These are phyloP conservation scores for Ceriops zippeliana DNA, from an alignment of 345 rosid species.

Conservation along the genomic window DNA sequence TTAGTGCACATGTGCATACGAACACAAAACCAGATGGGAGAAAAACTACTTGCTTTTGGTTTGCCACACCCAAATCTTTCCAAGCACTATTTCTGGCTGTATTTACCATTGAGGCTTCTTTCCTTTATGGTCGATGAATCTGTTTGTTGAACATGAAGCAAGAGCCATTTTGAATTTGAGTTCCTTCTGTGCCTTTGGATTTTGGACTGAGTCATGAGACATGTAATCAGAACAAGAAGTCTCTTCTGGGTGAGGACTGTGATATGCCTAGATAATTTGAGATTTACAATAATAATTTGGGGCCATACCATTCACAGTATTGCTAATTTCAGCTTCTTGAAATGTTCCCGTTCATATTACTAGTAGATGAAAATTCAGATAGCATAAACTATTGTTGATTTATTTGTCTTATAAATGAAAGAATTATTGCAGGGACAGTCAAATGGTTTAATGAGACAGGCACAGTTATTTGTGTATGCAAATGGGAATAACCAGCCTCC, in stretches of 20 bases:
- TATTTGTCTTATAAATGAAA: slow-evolving; percentile 6
- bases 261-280: not conserved
- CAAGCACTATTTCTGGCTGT: not conserved
- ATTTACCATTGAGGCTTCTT: too few relatives aligned
- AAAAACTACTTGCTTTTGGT: not conserved
- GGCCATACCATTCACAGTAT: not conserved
- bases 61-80: not conserved
- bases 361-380: not conserved
- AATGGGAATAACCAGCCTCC: slow-evolving; percentile 41
- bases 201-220: too few relatives aligned
- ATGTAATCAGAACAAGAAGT: too few relatives aligned
- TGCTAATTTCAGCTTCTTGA: slow-evolving; percentile 5
- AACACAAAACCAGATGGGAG: not conserved
- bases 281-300: not conserved
- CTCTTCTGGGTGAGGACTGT: too few relatives aligned
- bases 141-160: not conserved
- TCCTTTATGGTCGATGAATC: too few relatives aligned
- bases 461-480: slow-evolving; percentile 36
- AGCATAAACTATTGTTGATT: not conserved
- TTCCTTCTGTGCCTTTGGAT: not conserved
- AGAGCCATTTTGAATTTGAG: not conserved
- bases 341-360: not conserved
- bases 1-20: not conserved
- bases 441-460: slow-evolving; percentile 30
- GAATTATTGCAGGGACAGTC: slow-evolving; percentile 37